Evolutionary conservation across 352 stramenopile genomes (phyloP).

Genomic region (Globisporangium lucens): DNA sequence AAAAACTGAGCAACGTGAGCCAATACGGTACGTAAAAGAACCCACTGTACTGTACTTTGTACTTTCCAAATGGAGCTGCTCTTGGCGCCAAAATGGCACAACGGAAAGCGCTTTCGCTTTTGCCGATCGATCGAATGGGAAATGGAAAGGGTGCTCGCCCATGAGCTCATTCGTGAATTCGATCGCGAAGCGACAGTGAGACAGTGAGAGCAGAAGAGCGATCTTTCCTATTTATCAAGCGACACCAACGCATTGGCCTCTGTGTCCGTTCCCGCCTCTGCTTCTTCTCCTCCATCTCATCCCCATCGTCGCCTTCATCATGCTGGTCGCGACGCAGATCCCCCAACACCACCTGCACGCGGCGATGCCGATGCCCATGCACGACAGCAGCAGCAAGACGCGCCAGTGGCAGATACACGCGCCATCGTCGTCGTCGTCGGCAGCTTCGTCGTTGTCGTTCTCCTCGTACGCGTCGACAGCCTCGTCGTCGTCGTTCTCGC

Average conservation of each 20-base stretch:
- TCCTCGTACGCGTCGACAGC: background rate
- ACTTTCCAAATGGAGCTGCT: too few relatives aligned
- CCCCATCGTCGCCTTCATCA: background rate
- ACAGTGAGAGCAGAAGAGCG: background rate
- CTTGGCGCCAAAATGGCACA: background rate
- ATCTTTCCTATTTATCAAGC: background rate
- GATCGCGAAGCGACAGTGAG: constrained; percentile 2
- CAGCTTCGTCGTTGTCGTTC: background rate
- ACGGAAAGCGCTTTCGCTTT: background rate
- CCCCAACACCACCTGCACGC: background rate
- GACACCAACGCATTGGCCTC: background rate
- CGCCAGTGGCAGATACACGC: background rate
- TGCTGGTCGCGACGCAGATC: background rate
- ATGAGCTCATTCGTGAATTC: constrained; percentile 1
- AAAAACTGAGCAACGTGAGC: background rate
- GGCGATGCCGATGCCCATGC: background rate
- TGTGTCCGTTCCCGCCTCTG: background rate
- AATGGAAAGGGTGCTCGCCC: too few relatives aligned
- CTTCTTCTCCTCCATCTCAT: background rate
- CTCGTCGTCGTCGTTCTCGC: background rate
- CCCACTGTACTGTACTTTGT: too few relatives aligned
- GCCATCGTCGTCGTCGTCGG: background rate
- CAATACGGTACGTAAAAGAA: background rate
- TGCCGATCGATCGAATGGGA: too few relatives aligned
- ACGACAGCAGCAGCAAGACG: background rate